Conservation (phyloP, 2,329 filamentous ascomycete genomes). For the Ambrosiella beaveri region DNA sequence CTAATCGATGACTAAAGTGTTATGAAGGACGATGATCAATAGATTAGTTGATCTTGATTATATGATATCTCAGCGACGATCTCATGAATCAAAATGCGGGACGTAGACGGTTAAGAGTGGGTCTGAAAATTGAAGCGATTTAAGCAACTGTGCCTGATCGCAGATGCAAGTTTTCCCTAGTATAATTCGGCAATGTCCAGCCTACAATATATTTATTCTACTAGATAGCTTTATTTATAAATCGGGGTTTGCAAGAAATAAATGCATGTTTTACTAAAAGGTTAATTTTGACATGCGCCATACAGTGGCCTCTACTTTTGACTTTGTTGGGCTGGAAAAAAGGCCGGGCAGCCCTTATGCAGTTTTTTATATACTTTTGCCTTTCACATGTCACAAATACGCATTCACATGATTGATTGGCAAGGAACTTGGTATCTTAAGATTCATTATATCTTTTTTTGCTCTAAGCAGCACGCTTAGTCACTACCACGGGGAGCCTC, state of each 20-base stretch:
- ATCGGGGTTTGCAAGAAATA: background rate
- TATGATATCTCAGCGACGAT: background rate
- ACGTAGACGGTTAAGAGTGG: constrained; percentile 1
- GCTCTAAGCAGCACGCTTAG: constrained; percentile 10
- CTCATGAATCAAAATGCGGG: background rate
- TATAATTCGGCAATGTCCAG: background rate
- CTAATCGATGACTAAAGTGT: background rate
- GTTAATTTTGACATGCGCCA: background rate
- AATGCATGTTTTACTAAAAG: background rate
- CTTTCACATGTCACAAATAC: background rate
- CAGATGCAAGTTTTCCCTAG: background rate
- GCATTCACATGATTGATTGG: background rate
- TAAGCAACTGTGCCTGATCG: background rate
- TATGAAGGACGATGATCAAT: background rate
- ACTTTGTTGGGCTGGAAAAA: too few species aligned
- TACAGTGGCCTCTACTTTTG: background rate
- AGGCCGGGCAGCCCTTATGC: too few species aligned
- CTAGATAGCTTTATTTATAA: too few species aligned
- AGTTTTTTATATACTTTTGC: too few species aligned
- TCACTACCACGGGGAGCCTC: constrained; percentile 46
- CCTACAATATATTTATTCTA: background rate
- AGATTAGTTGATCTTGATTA: background rate
- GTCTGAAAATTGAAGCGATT: background rate
- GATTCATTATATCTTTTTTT: constrained; percentile 15
- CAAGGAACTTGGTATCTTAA: constrained; percentile 8